phyloP scores from a whole-genome alignment of 108 stramenopile genomes.

The Skeletonema potamos region DNA sequence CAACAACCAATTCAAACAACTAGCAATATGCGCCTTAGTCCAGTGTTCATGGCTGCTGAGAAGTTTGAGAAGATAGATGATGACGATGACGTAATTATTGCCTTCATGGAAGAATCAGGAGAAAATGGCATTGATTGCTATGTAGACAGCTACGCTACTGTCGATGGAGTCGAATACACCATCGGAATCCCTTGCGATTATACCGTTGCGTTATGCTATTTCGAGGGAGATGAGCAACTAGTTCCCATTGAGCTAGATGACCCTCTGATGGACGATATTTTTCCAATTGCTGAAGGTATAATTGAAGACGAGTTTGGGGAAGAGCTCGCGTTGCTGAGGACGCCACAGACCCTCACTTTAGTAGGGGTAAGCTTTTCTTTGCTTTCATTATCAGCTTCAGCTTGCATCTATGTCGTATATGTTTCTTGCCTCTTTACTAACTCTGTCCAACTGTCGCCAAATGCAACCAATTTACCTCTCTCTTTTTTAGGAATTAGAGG shows the following conservation, averaged over 20 bases:
- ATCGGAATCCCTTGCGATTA: conserved; percentile 87
- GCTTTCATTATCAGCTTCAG: background rate
- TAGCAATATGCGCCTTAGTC: background rate
- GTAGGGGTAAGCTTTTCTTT: conserved; percentile 59
- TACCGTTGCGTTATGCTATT: conserved; percentile 82
- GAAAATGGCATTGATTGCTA: conserved; percentile 84
- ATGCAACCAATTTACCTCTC: conserved; percentile 6
- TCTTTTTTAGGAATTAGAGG: conserved; percentile 33
- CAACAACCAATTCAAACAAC: background rate
- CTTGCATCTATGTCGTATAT: background rate
- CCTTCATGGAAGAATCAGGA: conserved; percentile 67
- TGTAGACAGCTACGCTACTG: conserved; percentile 67
- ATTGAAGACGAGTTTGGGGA: conserved; percentile 90
- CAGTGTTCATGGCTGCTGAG: background rate
- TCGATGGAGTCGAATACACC: conserved; percentile 70
- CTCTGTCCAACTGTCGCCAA: background rate
- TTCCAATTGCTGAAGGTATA: conserved; percentile 79
- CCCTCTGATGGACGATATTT: conserved; percentile 81
- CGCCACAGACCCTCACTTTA: conserved; percentile 84
- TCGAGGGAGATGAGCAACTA: conserved; percentile 60
- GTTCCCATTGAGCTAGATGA: conserved; percentile 80
- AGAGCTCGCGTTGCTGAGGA: conserved; percentile 74
- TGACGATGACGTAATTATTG: conserved; percentile 73
- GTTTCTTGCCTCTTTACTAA: background rate
- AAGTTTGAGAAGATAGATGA: conserved; percentile 44